These are phyloP conservation scores for Nasturtium officinale DNA, from an alignment of 345 rosid species.

Conservation along the genomic window DNA sequence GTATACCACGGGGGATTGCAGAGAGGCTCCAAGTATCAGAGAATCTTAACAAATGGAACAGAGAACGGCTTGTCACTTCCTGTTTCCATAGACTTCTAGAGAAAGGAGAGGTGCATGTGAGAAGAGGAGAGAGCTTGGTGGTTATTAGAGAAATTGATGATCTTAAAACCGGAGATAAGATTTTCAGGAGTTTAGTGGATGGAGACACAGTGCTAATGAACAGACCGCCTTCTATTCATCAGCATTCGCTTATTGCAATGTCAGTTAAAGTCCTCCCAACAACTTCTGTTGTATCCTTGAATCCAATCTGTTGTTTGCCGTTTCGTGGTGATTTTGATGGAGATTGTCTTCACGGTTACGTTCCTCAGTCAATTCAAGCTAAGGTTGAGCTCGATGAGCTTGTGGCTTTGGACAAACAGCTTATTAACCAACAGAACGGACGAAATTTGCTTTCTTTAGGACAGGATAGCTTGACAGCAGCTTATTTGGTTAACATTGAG, in stretches of 20 bases:
- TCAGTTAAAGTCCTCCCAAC: slow-evolving; percentile 72
- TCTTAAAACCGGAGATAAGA: slow-evolving; percentile 61
- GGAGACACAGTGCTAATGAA: slow-evolving; percentile 83
- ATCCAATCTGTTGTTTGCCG: slow-evolving; percentile 86
- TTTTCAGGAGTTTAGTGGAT: slow-evolving; percentile 64
- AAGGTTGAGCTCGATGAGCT: slow-evolving; percentile 83
- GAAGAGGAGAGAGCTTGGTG: slow-evolving; percentile 64
- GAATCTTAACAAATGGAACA: slow-evolving; percentile 69
- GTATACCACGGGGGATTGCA: slow-evolving; percentile 78
- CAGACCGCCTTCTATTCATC: slow-evolving; percentile 95
- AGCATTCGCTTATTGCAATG: slow-evolving; percentile 82
- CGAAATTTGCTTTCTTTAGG: slow-evolving; percentile 68
- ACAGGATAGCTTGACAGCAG: slow-evolving; percentile 85
- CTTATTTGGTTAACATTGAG: slow-evolving; percentile 69
- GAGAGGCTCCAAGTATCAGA: slow-evolving; percentile 78
- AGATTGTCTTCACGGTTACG: slow-evolving; percentile 92
- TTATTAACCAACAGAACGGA: slow-evolving; percentile 75
- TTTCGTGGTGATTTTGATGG: slow-evolving; percentile 97
- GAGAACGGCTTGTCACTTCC: slow-evolving; percentile 54
- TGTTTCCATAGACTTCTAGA: slow-evolving; percentile 58
- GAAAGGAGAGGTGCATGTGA: slow-evolving; percentile 60
- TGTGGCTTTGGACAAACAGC: slow-evolving; percentile 77
- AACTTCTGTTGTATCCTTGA: slow-evolving; percentile 72
- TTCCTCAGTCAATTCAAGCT: slow-evolving; percentile 80
- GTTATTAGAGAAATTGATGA: slow-evolving; percentile 51